Percentiles rank a stretch among this genome's conserved stretches.
Conservation (phyloP, 805 yeast species). For the Jamesozyma jinghongensis region DNA sequence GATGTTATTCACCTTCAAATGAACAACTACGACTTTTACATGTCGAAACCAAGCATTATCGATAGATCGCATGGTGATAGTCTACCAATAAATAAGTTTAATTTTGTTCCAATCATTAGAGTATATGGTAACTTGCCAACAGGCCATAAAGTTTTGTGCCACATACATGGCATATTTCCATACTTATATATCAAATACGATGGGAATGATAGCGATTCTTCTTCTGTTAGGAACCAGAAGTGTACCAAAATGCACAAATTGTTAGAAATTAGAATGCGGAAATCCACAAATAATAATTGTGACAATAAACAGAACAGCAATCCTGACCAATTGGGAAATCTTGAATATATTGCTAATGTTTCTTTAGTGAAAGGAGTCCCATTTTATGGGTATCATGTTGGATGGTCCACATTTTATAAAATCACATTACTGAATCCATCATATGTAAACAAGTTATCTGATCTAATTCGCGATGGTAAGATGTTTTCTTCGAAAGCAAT, state of each 20-base stretch:
- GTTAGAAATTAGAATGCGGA: constrained; percentile 37
- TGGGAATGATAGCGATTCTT: constrained; percentile 29
- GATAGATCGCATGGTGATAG: constrained; percentile 37
- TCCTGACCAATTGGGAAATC: constrained; percentile 5
- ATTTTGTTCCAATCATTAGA: constrained; percentile 65
- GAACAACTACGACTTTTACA: constrained; percentile 59
- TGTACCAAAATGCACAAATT: constrained; percentile 34
- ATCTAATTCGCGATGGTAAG: constrained; percentile 38
- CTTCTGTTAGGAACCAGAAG: constrained; percentile 25
- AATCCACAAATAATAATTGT: constrained; percentile 31
- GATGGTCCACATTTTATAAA: constrained; percentile 57
- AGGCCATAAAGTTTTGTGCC: constrained; percentile 53
- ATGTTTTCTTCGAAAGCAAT: constrained; percentile 28
- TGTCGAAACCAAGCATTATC: constrained; percentile 41
- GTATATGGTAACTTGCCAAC: constrained; percentile 62
- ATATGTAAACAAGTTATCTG: constrained; percentile 45
- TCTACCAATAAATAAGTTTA: constrained; percentile 28
- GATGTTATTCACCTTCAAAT: constrained; percentile 41
- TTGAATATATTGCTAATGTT: constrained; percentile 47
- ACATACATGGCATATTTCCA: constrained; percentile 80
- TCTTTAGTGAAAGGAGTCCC: constrained; percentile 66
- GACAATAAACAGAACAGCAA: constrained; percentile 2
- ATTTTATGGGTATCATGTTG: constrained; percentile 74
- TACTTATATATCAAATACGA: constrained; percentile 62
- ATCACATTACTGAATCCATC: constrained; percentile 58